phyloP scores from a whole-genome alignment of 1,284 basidiomycete genomes.

The Blastosporella zonata region DNA sequence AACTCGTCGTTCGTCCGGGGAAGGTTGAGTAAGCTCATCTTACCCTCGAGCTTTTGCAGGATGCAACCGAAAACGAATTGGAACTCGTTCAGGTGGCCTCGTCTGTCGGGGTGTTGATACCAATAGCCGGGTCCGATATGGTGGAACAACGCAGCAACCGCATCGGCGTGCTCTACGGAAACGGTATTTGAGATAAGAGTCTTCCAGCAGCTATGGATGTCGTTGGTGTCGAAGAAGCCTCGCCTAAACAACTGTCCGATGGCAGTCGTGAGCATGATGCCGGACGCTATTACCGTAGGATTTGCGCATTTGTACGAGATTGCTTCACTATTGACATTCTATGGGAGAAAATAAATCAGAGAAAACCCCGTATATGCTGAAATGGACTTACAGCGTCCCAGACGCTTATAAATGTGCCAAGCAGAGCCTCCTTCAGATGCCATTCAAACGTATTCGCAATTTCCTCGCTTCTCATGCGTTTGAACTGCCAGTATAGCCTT shows the following conservation, averaged over 20 bases:
- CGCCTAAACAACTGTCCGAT: slow-evolving; percentile 16
- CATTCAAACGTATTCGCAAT: slow-evolving; percentile 14
- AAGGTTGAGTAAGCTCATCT: slow-evolving; percentile 17
- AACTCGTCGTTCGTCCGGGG: slow-evolving; percentile 6
- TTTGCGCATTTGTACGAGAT: slow-evolving; percentile 15
- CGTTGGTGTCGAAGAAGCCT: slow-evolving; percentile 9
- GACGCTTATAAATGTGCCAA: slow-evolving; percentile 19
- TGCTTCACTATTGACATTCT: slow-evolving; percentile 17
- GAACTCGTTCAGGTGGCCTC: slow-evolving; percentile 13
- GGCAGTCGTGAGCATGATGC: slow-evolving; percentile 12
- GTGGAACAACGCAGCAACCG: slow-evolving; percentile 14
- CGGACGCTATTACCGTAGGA: slow-evolving; percentile 6
- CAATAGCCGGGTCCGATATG: slow-evolving; percentile 17
- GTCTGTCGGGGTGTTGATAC: slow-evolving; percentile 16
- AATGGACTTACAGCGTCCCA: slow-evolving; percentile 20
- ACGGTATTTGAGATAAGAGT: slow-evolving; percentile 16
- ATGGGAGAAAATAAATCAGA: neutral
- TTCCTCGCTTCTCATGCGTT: slow-evolving; percentile 12
- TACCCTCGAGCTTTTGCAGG: slow-evolving; percentile 14
- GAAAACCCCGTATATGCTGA: neutral
- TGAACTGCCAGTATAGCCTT: slow-evolving; percentile 13
- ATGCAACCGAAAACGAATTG: slow-evolving; percentile 5
- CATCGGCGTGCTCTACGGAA: slow-evolving; percentile 20
- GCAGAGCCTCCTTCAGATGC: slow-evolving; percentile 17
- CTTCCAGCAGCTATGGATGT: slow-evolving; percentile 13